Evolutionary conservation across 202 grass and related monocot genomes (phyloP).

Genomic region (Schoenoplectus triqueter): DNA sequence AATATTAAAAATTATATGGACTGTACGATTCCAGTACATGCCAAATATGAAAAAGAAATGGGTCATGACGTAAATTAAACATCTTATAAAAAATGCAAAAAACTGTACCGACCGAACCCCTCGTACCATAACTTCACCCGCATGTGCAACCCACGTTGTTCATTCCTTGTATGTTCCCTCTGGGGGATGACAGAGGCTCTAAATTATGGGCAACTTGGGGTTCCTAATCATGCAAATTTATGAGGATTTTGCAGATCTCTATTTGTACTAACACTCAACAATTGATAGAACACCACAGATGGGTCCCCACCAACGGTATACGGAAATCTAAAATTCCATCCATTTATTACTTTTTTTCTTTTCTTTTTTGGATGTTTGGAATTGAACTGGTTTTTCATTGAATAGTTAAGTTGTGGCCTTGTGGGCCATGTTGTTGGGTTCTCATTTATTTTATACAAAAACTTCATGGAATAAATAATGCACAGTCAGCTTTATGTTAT

Average conservation of each 20-base stretch:
- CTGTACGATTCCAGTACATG: too few relatives aligned
- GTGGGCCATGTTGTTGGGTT: neutral
- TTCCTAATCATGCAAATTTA: slow-evolving; percentile 41
- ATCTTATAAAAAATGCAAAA: too few relatives aligned
- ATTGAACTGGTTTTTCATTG: slow-evolving; percentile 10
- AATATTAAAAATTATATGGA: too few relatives aligned
- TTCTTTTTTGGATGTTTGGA: neutral
- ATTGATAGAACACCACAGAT: neutral
- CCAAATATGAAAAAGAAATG: too few relatives aligned
- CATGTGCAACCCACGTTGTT: slow-evolving; percentile 39
- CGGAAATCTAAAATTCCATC: neutral
- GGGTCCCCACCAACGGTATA: slow-evolving; percentile 8
- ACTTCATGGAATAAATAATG: neutral
- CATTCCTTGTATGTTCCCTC: slow-evolving; percentile 34
- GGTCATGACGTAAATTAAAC: too few relatives aligned
- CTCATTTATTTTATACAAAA: neutral
- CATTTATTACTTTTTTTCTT: neutral
- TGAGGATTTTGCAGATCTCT: slow-evolving; percentile 12
- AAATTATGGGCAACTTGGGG: slow-evolving; percentile 35
- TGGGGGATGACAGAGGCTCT: neutral
- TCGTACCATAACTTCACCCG: slow-evolving; percentile 12
- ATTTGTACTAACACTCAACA: neutral
- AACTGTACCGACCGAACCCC: neutral
- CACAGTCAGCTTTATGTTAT: neutral
- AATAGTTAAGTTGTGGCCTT: neutral